A percentile compares a stretch with the other conserved stretches of the same genome.
Evolutionary conservation across 1,284 basidiomycete species (phyloP).

Genomic region (Calocybe gambosa): DNA sequence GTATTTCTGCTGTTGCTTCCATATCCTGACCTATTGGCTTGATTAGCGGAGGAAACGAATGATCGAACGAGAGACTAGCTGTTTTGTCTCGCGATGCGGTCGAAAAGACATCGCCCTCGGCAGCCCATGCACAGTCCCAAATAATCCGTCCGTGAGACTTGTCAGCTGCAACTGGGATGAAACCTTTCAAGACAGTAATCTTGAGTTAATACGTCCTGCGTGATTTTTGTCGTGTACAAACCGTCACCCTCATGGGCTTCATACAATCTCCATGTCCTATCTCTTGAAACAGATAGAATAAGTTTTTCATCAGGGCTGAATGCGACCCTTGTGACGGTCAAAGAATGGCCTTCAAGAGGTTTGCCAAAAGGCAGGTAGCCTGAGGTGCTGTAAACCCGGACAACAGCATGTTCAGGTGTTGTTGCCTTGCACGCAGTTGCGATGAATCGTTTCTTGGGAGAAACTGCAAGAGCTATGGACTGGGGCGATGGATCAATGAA

Average conservation of each 20-base stretch:
- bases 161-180: constrained; percentile 57
- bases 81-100: constrained; percentile 96
- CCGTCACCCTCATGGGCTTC: constrained; percentile 37
- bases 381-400: constrained; percentile 76
- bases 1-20: constrained; percentile 36
- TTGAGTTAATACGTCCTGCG: not conserved
- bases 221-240: constrained; percentile 17
- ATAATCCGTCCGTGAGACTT: constrained; percentile 91
- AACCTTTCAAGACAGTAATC: constrained; percentile 36
- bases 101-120: constrained; percentile 72
- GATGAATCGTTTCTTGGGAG: constrained; percentile 63
- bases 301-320: constrained; percentile 82
- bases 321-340: constrained; percentile 87
- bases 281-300: constrained; percentile 83
- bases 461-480: constrained; percentile 76
- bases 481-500: constrained; percentile 23
- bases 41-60: not conserved
- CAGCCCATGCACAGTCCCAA: constrained; percentile 89
- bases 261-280: constrained; percentile 91
- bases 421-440: constrained; percentile 92
- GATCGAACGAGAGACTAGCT: constrained; percentile 35
- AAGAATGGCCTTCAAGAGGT: constrained; percentile 75
- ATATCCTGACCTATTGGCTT: constrained; percentile 63
- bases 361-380: constrained; percentile 67
- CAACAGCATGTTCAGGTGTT: constrained; percentile 80